phyloP scores from a whole-genome alignment of 768 basidiomycete species.

The Lyophyllum decastes region DNA sequence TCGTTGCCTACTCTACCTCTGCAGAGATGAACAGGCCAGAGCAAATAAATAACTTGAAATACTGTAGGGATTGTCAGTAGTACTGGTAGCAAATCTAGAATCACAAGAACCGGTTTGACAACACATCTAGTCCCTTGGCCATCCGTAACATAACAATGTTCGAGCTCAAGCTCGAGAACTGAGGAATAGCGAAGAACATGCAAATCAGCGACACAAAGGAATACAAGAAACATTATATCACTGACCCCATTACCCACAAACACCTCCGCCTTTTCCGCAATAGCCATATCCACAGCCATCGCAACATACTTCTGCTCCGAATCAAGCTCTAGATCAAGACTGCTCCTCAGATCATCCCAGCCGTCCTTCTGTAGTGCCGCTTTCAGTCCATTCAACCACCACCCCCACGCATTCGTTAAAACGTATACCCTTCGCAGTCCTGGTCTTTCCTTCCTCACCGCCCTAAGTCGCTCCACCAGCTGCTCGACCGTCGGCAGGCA shows the following conservation, averaged over 20 bases:
- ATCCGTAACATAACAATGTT: constrained; percentile 50
- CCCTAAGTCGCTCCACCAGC: constrained; percentile 34
- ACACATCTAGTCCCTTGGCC: constrained; percentile 41
- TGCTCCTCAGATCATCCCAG: constrained; percentile 50
- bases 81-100: constrained; percentile 1
- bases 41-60: constrained; percentile 1
- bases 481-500: constrained; percentile 40
- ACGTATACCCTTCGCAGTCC: constrained; percentile 31
- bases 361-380: constrained; percentile 42
- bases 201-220: not conserved
- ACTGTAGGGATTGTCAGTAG: not conserved
- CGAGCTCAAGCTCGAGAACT: constrained; percentile 53
- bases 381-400: constrained; percentile 40
- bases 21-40: not conserved
- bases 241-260: constrained; percentile 65
- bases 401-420: constrained; percentile 52
- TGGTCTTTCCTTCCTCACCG: constrained; percentile 28
- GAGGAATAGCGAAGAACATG: not conserved
- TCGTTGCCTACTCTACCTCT: not conserved
- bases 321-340: constrained; percentile 41
- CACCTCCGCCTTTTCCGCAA: constrained; percentile 57
- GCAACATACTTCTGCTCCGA: constrained; percentile 46
- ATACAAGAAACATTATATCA: constrained; percentile 11
- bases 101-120: constrained; percentile 45
- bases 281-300: constrained; percentile 61